A percentile compares a stretch with the other conserved stretches of the same genome.
phyloP scores from a whole-genome alignment of 2,329 filamentous ascomycete genomes.

The Pochonia chlamydosporia region DNA sequence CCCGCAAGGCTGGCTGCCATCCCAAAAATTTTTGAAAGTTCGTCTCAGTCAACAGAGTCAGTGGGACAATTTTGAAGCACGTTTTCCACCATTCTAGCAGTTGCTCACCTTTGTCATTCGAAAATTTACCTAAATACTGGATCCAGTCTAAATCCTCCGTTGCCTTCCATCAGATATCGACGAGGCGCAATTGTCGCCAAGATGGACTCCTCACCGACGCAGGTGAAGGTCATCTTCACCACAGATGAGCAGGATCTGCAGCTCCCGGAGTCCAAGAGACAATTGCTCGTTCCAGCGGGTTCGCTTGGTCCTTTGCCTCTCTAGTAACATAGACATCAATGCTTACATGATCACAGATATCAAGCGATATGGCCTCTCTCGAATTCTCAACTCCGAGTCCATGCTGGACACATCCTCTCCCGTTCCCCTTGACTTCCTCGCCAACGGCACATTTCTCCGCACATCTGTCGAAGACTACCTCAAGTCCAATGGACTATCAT shows the following conservation, averaged over 20 bases:
- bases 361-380: constrained; percentile 64
- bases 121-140: neutral
- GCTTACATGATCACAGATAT: constrained; percentile 42
- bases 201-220: constrained; percentile 38
- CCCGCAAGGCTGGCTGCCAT: constrained; percentile 19
- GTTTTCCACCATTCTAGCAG: too few relatives aligned
- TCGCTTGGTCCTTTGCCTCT: constrained; percentile 9
- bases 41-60: neutral
- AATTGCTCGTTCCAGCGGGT: constrained; percentile 59
- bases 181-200: neutral
- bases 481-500: constrained; percentile 75
- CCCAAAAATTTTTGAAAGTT: constrained; percentile 17
- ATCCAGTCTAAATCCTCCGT: neutral
- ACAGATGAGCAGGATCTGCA: constrained; percentile 57
- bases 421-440: constrained; percentile 87
- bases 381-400: constrained; percentile 65
- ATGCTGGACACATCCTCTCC: constrained; percentile 61
- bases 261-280: constrained; percentile 55
- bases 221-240: constrained; percentile 64
- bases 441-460: constrained; percentile 87
- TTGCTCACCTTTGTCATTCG: neutral
- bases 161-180: neutral
- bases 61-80: too few relatives aligned
- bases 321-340: neutral
- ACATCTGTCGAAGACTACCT: constrained; percentile 90